Evolutionary conservation across 2,329 filamentous ascomycete species (phyloP).

Genomic region (Ophiostoma perfectum): DNA sequence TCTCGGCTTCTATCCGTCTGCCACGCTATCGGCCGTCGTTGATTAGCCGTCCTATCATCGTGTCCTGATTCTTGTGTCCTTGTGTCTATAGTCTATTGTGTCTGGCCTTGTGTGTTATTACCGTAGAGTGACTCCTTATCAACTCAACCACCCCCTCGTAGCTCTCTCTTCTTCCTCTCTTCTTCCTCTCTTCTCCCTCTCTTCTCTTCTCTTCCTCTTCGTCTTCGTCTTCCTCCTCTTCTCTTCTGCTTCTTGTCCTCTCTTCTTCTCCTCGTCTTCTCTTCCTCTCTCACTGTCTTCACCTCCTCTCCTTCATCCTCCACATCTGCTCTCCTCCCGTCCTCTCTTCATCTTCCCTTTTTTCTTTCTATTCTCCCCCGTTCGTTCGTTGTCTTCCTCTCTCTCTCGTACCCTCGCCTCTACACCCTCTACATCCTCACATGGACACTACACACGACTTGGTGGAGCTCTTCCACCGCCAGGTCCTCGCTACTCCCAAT

Average conservation of each 20-base stretch:
- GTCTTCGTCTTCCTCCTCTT: background rate
- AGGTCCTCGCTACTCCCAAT: slow-evolving; percentile 64
- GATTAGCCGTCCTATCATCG: slow-evolving; percentile 10
- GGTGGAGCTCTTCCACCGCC: slow-evolving; percentile 63
- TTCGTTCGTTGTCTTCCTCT: background rate
- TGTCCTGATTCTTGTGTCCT: background rate
- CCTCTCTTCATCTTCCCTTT: background rate
- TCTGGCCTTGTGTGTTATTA: background rate
- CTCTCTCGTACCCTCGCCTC: background rate
- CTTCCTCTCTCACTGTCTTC: background rate
- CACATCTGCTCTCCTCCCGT: background rate
- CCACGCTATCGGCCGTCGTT: background rate
- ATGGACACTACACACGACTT: slow-evolving; percentile 69
- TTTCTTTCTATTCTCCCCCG: background rate
- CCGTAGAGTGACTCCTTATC: background rate
- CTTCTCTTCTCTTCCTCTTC: background rate
- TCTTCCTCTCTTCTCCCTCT: background rate
- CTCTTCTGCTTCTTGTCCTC: background rate
- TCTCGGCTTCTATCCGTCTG: background rate
- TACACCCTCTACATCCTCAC: slow-evolving; percentile 15
- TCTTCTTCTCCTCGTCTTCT: background rate
- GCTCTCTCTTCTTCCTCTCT: background rate
- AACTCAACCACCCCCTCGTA: background rate
- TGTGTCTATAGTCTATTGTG: background rate
- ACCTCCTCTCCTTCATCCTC: background rate